Percentiles rank a stretch among this genome's conserved stretches.
phyloP scores from a whole-genome alignment of 257 asterid species.

The Solanum raphanifolium region DNA sequence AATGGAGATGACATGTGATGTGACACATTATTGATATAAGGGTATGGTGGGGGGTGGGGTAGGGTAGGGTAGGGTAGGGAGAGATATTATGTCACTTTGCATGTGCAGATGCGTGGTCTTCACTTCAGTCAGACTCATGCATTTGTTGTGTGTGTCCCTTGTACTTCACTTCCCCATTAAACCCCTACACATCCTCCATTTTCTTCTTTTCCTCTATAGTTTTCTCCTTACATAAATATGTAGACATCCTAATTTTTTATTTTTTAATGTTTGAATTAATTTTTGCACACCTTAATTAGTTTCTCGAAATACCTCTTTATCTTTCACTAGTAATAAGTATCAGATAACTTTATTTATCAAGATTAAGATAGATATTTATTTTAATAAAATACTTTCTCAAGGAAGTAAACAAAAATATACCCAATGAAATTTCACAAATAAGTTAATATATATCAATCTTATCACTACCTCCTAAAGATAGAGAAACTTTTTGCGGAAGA shows the following conservation, averaged over 20 bases:
- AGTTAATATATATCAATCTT: too few relatives aligned
- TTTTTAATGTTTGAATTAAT: background rate
- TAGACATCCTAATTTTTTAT: too few relatives aligned
- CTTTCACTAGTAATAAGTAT: too few relatives aligned
- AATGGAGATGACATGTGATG: background rate
- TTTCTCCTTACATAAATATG: too few relatives aligned
- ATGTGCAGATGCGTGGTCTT: constrained; percentile 9
- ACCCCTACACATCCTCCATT: background rate
- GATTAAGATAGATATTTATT: too few relatives aligned
- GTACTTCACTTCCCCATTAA: background rate
- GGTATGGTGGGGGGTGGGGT: background rate
- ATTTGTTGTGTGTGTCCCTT: background rate
- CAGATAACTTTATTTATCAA: too few relatives aligned
- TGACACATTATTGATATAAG: background rate
- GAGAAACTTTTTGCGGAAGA: too few relatives aligned
- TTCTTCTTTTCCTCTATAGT: background rate
- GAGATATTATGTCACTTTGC: background rate
- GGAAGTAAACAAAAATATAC: too few relatives aligned
- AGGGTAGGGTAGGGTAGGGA: too few relatives aligned
- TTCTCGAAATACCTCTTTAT: too few relatives aligned
- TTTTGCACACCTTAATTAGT: background rate
- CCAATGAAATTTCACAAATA: too few relatives aligned
- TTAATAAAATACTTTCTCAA: background rate
- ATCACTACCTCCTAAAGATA: background rate
- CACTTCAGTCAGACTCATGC: constrained; percentile 1